Evolutionary conservation across 1,284 basidiomycete species (phyloP), one percentile per base, ranked within the genome.

Genomic region (Ustilago trichophora): DNA sequence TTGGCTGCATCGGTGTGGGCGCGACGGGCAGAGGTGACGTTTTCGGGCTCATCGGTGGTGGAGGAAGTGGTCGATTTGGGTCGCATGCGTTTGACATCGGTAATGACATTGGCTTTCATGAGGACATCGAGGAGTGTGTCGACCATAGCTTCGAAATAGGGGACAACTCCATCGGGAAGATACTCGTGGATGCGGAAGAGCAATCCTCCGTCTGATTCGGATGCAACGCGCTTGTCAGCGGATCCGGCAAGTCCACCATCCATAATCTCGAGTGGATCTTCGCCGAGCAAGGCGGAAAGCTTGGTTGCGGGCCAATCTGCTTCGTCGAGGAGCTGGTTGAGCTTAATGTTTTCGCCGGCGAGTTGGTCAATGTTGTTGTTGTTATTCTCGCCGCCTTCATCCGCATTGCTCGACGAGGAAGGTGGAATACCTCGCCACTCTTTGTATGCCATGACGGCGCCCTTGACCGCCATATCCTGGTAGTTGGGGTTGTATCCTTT

Each of bases 391-490:
- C 48, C 60, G 12, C 27, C 48, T 15, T 47, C 42, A 3, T 34
- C 35, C 9, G n/a, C 25, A 31, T 55, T 38, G 24, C 29, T 12
- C 8, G 42, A 5, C 18, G 15, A 13, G 10, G 47, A 16, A 6
- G 49, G 12, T 9, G 51, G 16, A 31, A 57, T 55, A 86, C 79
- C 59, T 49, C 73, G 57, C 88, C 88, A 87, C 53, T 89, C 87
- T 77, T 92, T 91, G 88, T 92, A 98, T 11, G 93, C 93, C 38
- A 93, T 89, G 7, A 97, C 93, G 15, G 95, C 94, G 71, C 94
- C 93, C 35, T 97, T 88, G 56, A 98, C 95, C 9, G 92, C 94
- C 95, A 98, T 98, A 80, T 98, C 95, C 82, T 95, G 92, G 82
- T 97, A 97, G 83, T 98, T 98, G 19, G 95, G 95, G 82, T 98